Evolutionary conservation across 2,329 filamentous ascomycete genomes (phyloP).

Genomic region (Madurella mycetomatis): DNA sequence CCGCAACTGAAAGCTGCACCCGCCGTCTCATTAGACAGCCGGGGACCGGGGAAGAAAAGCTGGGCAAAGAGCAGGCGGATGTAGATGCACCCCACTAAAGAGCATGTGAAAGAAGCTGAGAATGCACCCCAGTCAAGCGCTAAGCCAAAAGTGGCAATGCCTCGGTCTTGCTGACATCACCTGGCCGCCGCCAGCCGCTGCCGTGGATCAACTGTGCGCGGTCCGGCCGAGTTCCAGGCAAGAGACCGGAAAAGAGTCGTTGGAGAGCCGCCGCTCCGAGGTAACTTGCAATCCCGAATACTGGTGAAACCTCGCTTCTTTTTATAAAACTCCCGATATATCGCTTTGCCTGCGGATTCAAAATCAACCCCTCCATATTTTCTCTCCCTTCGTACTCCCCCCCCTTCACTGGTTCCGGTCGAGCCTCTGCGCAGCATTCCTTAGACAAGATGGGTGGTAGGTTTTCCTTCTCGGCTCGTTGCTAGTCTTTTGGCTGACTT

Average conservation of each 20-base stretch:
- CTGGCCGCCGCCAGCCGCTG: slow-evolving; percentile 13
- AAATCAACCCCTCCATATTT: neutral
- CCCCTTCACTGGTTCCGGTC: neutral
- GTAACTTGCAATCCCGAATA: slow-evolving; percentile 2
- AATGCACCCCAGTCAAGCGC: slow-evolving; percentile 20
- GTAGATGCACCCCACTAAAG: neutral
- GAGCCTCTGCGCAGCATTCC: neutral
- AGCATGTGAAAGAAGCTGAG: slow-evolving; percentile 16
- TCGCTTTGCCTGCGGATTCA: neutral
- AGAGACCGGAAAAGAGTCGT: neutral
- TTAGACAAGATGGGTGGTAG: slow-evolving; percentile 22
- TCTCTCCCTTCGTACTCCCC: neutral
- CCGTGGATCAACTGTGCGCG: slow-evolving; percentile 6
- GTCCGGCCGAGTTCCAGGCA: slow-evolving; percentile 9
- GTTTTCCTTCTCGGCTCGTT: slow-evolving; percentile 1
- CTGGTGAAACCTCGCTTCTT: slow-evolving; percentile 1
- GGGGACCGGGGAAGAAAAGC: neutral
- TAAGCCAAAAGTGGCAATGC: slow-evolving; percentile 25
- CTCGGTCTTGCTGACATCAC: slow-evolving; percentile 30
- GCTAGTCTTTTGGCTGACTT: neutral
- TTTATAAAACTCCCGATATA: slow-evolving; percentile 5
- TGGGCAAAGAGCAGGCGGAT: neutral
- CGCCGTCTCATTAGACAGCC: no score
- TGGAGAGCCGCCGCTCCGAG: slow-evolving; percentile 11
- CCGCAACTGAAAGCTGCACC: neutral